Evolutionary conservation across 1,139 yeast species (phyloP).

Genomic region (Meyerozyma smithsonii): DNA sequence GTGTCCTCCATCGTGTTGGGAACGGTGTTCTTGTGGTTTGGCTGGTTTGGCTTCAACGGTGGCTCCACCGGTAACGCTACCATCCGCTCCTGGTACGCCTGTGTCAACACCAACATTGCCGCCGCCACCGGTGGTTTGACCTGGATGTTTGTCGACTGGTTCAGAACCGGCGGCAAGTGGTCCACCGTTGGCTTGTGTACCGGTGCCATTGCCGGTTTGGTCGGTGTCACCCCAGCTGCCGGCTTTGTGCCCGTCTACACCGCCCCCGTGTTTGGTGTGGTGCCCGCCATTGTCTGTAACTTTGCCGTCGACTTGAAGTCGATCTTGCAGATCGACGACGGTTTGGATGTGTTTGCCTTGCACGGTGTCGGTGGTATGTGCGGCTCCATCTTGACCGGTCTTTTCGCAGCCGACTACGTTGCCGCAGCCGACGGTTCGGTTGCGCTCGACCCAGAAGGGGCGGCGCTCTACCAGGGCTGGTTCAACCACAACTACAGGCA

Average conservation of each 20-base stretch:
- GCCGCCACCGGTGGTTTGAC: slow-evolving; percentile 90
- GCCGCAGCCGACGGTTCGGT: slow-evolving; percentile 73
- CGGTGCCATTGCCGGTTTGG: slow-evolving; percentile 92
- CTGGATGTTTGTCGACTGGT: slow-evolving; percentile 90
- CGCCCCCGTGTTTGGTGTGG: slow-evolving; percentile 75
- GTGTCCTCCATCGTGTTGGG: slow-evolving; percentile 90
- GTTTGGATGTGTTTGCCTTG: slow-evolving; percentile 89
- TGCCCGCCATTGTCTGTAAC: slow-evolving; percentile 78
- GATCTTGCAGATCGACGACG: slow-evolving; percentile 78
- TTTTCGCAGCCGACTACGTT: slow-evolving; percentile 91
- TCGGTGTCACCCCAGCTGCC: slow-evolving; percentile 96
- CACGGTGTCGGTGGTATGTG: slow-evolving; percentile 93
- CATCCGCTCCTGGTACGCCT: slow-evolving; percentile 90
- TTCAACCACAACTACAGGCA: slow-evolving; percentile 83
- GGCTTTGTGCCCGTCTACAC: slow-evolving; percentile 93
- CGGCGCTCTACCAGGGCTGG: slow-evolving; percentile 83
- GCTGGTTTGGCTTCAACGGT: slow-evolving; percentile 98
- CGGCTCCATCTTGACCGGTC: slow-evolving; percentile 82
- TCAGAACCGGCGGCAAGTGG: slow-evolving; percentile 88
- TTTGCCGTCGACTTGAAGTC: slow-evolving; percentile 78
- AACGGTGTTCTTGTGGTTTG: slow-evolving; percentile 92
- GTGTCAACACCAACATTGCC: slow-evolving; percentile 87
- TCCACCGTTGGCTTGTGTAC: slow-evolving; percentile 91
- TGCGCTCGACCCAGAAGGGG: slow-evolving; percentile 33
- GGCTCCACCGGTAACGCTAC: slow-evolving; percentile 92